Conservation (phyloP, 352 stramenopile genomes). For the Elongisporangium anandrum region DNA sequence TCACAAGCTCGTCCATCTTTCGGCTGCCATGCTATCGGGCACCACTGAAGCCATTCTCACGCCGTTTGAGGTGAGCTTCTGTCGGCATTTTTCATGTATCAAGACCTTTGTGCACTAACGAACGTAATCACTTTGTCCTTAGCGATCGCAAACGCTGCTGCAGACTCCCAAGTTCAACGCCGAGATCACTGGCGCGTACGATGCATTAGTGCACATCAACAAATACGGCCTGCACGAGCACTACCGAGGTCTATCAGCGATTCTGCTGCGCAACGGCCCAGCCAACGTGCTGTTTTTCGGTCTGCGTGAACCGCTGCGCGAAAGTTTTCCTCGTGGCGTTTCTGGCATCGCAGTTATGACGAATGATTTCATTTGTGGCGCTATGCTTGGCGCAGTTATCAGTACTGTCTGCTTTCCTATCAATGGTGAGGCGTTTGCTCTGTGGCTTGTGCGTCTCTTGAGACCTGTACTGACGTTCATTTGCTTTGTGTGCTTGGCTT, state of each 20-base stretch:
- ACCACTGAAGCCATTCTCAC: constrained; percentile 81
- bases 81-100: not conserved
- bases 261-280: constrained; percentile 81
- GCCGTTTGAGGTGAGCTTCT: constrained; percentile 68
- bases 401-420: constrained; percentile 84
- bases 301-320: constrained; percentile 65
- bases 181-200: constrained; percentile 69
- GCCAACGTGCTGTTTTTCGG: constrained; percentile 87
- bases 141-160: constrained; percentile 81
- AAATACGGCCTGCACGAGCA: constrained; percentile 76
- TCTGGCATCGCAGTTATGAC: constrained; percentile 39
- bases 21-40: constrained; percentile 63
- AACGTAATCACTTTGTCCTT: not conserved
- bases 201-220: constrained; percentile 77
- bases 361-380: constrained; percentile 84
- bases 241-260: constrained; percentile 75
- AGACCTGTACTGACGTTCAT: constrained; percentile 4
- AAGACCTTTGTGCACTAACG: not conserved
- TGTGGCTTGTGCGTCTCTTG: not conserved
- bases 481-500: not conserved
- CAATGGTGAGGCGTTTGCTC: constrained; percentile 43
- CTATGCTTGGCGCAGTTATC: constrained; percentile 77
- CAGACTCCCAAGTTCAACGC: constrained; percentile 87
- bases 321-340: constrained; percentile 48
- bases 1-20: constrained; percentile 33